Base-by-base conservation (phyloP, 2,329 filamentous ascomycete genomes). In the Claviceps digitariae region DNA sequence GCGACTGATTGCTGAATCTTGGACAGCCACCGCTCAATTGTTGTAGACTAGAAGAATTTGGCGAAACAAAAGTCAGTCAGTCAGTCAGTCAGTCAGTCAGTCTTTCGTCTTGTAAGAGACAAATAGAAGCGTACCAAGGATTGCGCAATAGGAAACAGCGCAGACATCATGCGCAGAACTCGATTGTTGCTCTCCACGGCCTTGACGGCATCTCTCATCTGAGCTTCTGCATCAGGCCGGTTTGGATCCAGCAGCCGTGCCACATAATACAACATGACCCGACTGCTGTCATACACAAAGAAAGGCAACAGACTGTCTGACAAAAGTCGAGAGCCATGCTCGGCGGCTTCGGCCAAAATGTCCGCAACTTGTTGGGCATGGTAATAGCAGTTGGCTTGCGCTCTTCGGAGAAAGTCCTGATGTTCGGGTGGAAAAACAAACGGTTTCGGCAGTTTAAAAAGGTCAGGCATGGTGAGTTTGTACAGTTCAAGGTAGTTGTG, bases 211-310 rank as follows among this genome's bases (percentile, higher is more conserved):
- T 70, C 67, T 17, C 61, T 61, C 52, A 72, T 65, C 52, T 66
- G 67, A 7, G 61, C 61, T 31, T 66, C 61, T 9, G 68, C 67
- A 53, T 69, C 68, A 1, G 63, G 57, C 15, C 66, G 59, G 34
- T 56, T 63, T 1, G 67, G 64, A 29, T 71, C 70, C 6, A 73
- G 62, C 7, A 74, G 58, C 17, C 71, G 66, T 4, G 70, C 72
- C n/a, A 73, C 65, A 53, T 74, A 74, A 58, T 75, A 74, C 1
- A 75, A 59, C 69, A 75, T 73, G 40, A 74, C 69, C 4, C 72
- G 66, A 49, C 69, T 73, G 56, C 72, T 74, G 52, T 74, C 72
- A 57, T 73, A 74, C 1, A 70, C 67, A 54, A 74, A 74, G 17
- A 71, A 73, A 1, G 72, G 72, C 31, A 74, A 63, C 59, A 73